Base-by-base conservation (phyloP, 371 early-diverging fungal species). In the Entomophthora muscae region DNA sequence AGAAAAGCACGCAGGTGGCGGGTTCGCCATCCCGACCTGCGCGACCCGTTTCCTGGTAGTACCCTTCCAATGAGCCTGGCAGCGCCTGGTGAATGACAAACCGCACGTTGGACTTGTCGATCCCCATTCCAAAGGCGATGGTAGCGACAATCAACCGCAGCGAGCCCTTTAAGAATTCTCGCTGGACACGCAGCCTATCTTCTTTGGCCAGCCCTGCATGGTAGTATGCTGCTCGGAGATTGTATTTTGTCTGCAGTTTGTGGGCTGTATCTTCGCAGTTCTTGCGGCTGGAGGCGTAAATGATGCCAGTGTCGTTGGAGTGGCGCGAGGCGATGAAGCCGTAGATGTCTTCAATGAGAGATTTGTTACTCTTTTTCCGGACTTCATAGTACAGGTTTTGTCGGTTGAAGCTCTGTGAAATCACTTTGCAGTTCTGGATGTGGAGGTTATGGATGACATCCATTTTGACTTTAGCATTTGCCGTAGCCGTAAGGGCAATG, bases 11-110 rank as follows among this genome's bases (percentile, higher is more conserved):
- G 72, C 98, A 98, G 1, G 76, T 73, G 1, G 94, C 85, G 57
- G 81, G 76, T 52, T 83, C 69, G 2, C 98, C 98, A 80, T 99
- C 99, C 26, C 99, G 86, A 3, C 99, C 99, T 0, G 99, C 99
- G 26, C 99, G 83, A 0, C 99, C 99, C 0, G 97, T 98, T 73
- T 99, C 99, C 74, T 99, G 99, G 69, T 99, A 99, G 69, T 99
- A 99, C 0, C 97, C 97, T 74, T 99, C 99, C 3, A 99, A 68
- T 17, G 91, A 89, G 26, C 93, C 86, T 0, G 99, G 98, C n/a
- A 98, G 71, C 2, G 92, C 83, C 70, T 91, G 88, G 70, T 99
- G 99, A 22, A 99, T 85, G 1, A 99, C 99, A 73, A 89, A 99
- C 1, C 99, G 88, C 10, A 99, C 99, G 68, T 99, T 94, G n/a